A percentile compares a stretch with the other conserved stretches of the same genome.
Evolutionary conservation across 179 eudicot genomes (phyloP).

Genomic region (Silene vulgaris): DNA sequence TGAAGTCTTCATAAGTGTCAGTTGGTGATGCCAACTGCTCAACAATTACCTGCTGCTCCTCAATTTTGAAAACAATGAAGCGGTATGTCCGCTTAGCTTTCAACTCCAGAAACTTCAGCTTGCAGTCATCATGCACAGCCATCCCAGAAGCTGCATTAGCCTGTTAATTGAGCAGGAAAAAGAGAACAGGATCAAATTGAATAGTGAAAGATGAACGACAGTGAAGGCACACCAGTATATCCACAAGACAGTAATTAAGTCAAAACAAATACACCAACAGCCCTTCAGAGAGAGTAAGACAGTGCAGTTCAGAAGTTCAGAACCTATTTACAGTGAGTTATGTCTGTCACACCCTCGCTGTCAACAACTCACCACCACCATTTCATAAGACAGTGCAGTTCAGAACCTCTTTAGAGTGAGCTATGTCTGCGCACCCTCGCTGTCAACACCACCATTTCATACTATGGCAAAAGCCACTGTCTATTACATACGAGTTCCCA

Average conservation of each 20-base stretch:
- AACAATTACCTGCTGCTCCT: constrained; percentile 58
- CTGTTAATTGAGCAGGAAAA: constrained; percentile 24
- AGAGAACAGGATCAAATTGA: not conserved
- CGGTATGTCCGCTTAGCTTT: constrained; percentile 60
- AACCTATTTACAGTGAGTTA: too few species aligned
- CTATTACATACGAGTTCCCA: not conserved
- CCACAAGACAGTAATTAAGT: not conserved
- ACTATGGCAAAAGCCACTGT: not conserved
- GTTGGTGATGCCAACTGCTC: constrained; percentile 61
- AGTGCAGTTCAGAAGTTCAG: not conserved
- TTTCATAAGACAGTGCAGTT: too few species aligned
- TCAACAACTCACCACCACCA: too few species aligned
- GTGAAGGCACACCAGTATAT: not conserved
- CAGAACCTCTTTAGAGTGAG: too few species aligned
- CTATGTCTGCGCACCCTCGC: too few species aligned
- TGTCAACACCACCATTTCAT: not conserved
- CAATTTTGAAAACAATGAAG: constrained; percentile 56
- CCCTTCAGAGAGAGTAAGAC: not conserved
- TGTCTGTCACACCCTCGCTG: too few species aligned
- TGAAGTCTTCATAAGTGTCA: constrained; percentile 51
- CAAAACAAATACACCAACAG: not conserved
- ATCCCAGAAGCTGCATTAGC: constrained; percentile 73
- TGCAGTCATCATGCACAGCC: constrained; percentile 79
- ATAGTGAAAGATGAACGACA: not conserved
- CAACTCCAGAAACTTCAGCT: constrained; percentile 61